Base-by-base conservation (phyloP, 1,284 basidiomycete genomes). In the Cutaneotrichosporon sp. region DNA sequence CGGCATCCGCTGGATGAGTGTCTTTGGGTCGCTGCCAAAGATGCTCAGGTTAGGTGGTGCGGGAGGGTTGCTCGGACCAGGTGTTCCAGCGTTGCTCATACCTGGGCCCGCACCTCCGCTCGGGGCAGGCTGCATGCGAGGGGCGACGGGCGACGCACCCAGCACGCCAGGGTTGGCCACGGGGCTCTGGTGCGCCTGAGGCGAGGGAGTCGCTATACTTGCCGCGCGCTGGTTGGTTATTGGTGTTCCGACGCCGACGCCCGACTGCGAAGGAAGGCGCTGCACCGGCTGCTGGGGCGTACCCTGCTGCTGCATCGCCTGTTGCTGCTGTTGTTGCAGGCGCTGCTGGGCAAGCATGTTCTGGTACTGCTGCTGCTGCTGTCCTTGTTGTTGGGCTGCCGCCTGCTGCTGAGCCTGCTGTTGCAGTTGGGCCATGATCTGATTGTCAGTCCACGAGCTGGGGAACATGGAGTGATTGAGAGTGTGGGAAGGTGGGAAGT, bases 281-380 rank as follows among this genome's bases (percentile, higher is more conserved):
- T 55, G 59, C 38, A 47, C 55, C 46, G 52, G 68, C 52, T 57
- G 56, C 22, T 64, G 65, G 36, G 61, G 62, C n/a, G 56, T 62
- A 9, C 62, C 61, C 40, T 65, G 58, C 38, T 58, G 56, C 56
- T 63, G 59, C 22, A 47, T 22, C 16, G 53, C 58, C 8, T 59
- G 53, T 11, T 42, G 62, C 16, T 59, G 53, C 16, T 42, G 62
- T 36, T 67, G 61, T 22, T 63, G 61, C n/a, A 46, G 65, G 49
- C 60, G 63, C 61, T 65, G 68, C 46, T 22, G 51, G 21, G 56
- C 64, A n/a, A 61, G 65, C 53, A 58, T 56, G 58, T 56, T 67
- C 34, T 64, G 62, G 52, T 68, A 62, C 52, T 66, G 65, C 36
- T 63, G 65, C 46, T 65, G 63, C 46, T 65, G 63, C 50, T 70